phyloP scores from a whole-genome alignment of 179 eudicot species.

The Sideroxylon spinosum region DNA sequence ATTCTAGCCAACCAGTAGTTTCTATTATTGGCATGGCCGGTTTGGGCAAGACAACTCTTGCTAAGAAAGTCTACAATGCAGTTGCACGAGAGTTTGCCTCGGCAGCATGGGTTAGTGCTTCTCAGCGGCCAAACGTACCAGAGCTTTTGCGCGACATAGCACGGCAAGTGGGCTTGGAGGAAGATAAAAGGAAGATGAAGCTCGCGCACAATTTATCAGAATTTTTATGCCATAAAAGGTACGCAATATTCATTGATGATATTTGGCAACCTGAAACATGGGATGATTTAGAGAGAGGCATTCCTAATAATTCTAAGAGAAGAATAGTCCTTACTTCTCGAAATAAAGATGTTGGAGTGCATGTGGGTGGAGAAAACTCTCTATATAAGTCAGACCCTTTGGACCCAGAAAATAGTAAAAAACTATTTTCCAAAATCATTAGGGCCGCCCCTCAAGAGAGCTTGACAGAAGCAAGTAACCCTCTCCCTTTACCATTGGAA shows the following conservation, averaged over 20 bases:
- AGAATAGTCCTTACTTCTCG: slow-evolving; percentile 15
- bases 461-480: background rate
- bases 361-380: slow-evolving; percentile 14
- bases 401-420: background rate
- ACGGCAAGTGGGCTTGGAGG: background rate
- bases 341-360: background rate
- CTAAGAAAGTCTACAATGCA: slow-evolving; percentile 14
- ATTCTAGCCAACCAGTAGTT: no score
- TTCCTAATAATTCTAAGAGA: background rate
- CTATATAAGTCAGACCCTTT: background rate
- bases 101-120: slow-evolving; percentile 17
- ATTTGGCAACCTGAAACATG: background rate
- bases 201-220: background rate
- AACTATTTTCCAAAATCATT: background rate
- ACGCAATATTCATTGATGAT: background rate
- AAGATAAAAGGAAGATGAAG: background rate
- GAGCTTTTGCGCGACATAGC: background rate
- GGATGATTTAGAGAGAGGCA: background rate
- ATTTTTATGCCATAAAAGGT: background rate
- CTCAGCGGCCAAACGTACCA: background rate
- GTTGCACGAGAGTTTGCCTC: background rate
- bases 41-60: slow-evolving; percentile 11
- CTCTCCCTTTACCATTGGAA: background rate
- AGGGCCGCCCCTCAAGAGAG: background rate
- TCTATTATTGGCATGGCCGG: slow-evolving; percentile 20